Conservation (phyloP, 495 filamentous ascomycete genomes). For the Penicillium cataractarum region DNA sequence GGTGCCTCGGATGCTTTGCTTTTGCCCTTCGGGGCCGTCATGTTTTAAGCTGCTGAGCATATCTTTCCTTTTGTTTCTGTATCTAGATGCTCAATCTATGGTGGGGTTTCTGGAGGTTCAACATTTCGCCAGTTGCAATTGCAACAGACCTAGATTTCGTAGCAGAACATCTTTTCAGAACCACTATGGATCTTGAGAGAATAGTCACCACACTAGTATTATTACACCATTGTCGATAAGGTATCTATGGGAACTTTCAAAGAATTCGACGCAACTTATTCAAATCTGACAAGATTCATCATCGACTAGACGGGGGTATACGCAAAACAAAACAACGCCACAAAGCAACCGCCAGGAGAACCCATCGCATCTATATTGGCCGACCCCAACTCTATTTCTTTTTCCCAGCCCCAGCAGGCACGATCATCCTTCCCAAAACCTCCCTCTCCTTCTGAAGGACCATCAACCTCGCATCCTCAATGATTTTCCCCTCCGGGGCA, state of each 20-base stretch:
- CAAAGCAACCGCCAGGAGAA: neutral
- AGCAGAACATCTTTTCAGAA: neutral
- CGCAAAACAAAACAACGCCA: neutral
- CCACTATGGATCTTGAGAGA: no score
- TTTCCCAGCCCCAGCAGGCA: slow-evolving; percentile 31
- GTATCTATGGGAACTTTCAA: neutral
- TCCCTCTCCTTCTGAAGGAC: slow-evolving; percentile 50
- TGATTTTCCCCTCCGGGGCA: slow-evolving; percentile 37
- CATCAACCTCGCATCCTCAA: slow-evolving; percentile 53
- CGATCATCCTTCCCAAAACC: slow-evolving; percentile 43
- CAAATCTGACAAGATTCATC: no score
- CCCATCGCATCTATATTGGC: neutral
- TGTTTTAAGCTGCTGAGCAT: neutral
- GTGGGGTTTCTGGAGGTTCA: slow-evolving; percentile 9
- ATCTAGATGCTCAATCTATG: slow-evolving; percentile 22
- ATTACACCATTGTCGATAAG: neutral
- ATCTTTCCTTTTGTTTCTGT: slow-evolving; percentile 21
- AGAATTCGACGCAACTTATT: neutral
- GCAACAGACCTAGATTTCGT: neutral
- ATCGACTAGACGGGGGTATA: slow-evolving; percentile 3
- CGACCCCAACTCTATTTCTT: slow-evolving; percentile 29
- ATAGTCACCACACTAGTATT: neutral
- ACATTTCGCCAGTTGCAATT: neutral
- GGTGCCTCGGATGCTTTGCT: slow-evolving; percentile 1
- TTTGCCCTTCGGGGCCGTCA: neutral